These are phyloP conservation scores for Acacia acuminata DNA, from an alignment of 306 rosid species.

Conservation along the genomic window DNA sequence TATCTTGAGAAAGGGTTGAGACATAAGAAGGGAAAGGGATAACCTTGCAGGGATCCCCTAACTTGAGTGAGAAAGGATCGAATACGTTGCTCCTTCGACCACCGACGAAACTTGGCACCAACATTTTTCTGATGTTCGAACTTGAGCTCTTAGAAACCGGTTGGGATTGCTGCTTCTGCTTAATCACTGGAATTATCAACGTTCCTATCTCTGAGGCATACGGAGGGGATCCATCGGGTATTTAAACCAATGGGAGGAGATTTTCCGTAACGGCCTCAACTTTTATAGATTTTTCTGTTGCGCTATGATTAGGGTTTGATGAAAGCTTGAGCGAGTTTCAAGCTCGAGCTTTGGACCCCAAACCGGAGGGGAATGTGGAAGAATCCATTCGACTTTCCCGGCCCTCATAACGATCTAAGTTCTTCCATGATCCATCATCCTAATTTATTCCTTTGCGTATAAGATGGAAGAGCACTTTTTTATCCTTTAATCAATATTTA, in stretches of 20 bases:
- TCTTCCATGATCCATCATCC: too few relatives aligned
- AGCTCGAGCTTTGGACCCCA: too few relatives aligned
- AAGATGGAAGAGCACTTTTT: too few relatives aligned
- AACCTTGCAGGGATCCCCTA: not conserved
- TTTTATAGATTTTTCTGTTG: not conserved
- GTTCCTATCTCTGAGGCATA: not conserved
- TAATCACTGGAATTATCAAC: not conserved
- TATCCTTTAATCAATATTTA: too few relatives aligned
- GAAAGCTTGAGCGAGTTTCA: too few relatives aligned
- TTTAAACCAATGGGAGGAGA: not conserved
- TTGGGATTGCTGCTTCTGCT: not conserved
- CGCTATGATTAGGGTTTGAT: too few relatives aligned
- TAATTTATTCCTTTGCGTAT: too few relatives aligned
- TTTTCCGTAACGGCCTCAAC: not conserved
- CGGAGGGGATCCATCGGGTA: not conserved
- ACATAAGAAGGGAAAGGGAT: not conserved
- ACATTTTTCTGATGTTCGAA: not conserved
- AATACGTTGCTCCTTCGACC: not conserved
- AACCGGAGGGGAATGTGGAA: too few relatives aligned
- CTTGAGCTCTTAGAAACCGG: not conserved
- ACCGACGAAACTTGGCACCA: not conserved
- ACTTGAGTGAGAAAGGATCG: not conserved
- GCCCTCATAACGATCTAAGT: too few relatives aligned
- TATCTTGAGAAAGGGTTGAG: rapidly evolving
- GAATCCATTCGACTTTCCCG: too few relatives aligned